Percentiles rank a stretch among this genome's conserved stretches.
Evolutionary conservation across 176 grass and related monocot species (phyloP).

Genomic region (Rhynchospora breviuscula): DNA sequence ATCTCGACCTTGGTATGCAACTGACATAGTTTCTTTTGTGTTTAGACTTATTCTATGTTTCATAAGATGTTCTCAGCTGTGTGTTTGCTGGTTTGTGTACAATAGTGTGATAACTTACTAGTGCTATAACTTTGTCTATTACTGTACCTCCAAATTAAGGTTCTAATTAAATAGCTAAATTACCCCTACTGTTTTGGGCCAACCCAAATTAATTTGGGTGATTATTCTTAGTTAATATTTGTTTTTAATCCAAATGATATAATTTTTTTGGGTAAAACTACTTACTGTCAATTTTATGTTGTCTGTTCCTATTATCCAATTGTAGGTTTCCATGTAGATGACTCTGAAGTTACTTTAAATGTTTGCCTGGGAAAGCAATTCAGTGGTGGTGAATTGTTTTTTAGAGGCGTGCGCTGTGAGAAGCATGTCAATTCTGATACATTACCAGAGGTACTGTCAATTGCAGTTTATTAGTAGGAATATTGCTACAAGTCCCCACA

Average conservation of each 20-base stretch:
- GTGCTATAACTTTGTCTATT: neutral
- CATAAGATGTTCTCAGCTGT: neutral
- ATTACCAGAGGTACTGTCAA: slow-evolving; percentile 52
- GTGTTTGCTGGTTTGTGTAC: neutral
- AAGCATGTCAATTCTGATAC: slow-evolving; percentile 96
- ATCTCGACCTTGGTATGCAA: slow-evolving; percentile 78
- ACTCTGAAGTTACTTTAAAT: slow-evolving; percentile 96
- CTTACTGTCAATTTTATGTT: neutral
- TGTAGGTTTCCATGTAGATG: slow-evolving; percentile 97
- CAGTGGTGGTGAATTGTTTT: slow-evolving; percentile 91
- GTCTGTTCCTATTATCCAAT: neutral
- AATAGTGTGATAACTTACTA: neutral
- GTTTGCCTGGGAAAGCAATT: slow-evolving; percentile 97
- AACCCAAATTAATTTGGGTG: neutral
- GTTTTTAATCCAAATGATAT: neutral
- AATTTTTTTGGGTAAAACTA: neutral
- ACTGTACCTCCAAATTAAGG: neutral
- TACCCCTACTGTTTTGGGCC: neutral
- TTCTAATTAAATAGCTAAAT: neutral
- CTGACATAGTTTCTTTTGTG: neutral
- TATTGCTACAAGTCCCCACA: neutral
- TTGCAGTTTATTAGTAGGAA: neutral
- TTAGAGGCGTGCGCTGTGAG: slow-evolving; percentile 85
- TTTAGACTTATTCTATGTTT: neutral
- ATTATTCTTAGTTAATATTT: neutral